phyloP scores from a whole-genome alignment of 2,329 filamentous ascomycete genomes.

The Botrytis deweyae region DNA sequence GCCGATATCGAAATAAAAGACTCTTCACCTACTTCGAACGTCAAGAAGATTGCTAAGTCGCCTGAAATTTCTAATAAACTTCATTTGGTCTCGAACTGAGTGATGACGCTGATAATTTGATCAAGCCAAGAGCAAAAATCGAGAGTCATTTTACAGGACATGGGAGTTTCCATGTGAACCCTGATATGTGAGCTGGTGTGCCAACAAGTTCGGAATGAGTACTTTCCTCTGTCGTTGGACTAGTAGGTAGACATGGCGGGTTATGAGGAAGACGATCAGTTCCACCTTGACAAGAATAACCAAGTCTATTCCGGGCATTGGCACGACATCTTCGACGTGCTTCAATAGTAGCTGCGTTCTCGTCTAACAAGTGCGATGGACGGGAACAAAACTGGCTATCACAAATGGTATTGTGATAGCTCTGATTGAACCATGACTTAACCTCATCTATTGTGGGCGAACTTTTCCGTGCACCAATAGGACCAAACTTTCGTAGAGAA shows the following conservation, averaged over 20 bases:
- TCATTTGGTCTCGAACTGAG: background rate
- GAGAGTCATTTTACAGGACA: background rate
- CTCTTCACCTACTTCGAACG: background rate
- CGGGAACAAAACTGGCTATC: no score
- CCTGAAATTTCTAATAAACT: background rate
- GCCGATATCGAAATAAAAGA: background rate
- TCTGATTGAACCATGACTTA: no score
- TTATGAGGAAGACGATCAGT: background rate
- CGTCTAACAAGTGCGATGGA: no score
- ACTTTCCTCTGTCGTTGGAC: background rate
- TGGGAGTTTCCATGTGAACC: background rate
- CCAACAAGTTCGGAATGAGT: background rate
- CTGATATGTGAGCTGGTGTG: background rate
- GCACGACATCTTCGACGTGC: background rate
- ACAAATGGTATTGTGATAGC: no score
- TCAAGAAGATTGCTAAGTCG: background rate
- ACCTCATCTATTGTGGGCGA: no score
- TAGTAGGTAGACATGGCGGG: background rate
- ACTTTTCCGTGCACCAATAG: no score
- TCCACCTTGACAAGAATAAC: background rate
- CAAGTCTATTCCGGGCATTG: fast-evolving
- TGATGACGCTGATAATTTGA: background rate
- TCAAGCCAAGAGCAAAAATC: background rate
- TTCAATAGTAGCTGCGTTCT: background rate
- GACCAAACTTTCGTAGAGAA: no score